Evolutionary conservation across 306 rosid species (phyloP), one percentile per base, ranked within the genome.

Genomic region (Trifolium repens): DNA sequence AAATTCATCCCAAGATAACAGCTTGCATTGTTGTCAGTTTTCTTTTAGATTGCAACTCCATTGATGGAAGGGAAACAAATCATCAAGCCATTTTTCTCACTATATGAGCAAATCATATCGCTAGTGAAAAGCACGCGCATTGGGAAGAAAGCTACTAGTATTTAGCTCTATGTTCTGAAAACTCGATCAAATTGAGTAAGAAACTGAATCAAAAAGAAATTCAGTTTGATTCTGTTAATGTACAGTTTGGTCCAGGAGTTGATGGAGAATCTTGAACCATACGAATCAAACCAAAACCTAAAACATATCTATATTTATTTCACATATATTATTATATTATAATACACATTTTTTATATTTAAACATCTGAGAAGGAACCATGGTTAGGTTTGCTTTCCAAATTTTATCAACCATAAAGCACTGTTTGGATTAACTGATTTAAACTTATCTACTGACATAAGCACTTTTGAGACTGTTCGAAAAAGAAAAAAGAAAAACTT

Each of bases 41-140:
- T 67, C 32, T 53, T 54, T 50, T 34, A 13, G 22, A 26, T 54
- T 24, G 57, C 67, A 73, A 59, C 49, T 67, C 37, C 6, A 76
- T 2, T 27, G 16, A 59, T 34, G 1, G 40, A 65, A 17, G 19
- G 19, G 19, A 17, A 17, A 17, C 19, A 17, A 17, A 17, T 17
- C 19, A 17, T 17, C 19, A 17, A 17, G 19, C 19, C 19, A 17
- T 17, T 17, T 17, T 17, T 17, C 19, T 17, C 19, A 43, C 26
- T 44, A 55, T 11, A 52, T 1, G 14, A 39, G 63, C 9, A 55
- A 79, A 66, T 37, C 53, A 55, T 39, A 78, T 11, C 26, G 44
- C 55, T 19, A 1, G 35, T 40, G 46, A 54, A 37, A 37, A 37
- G 40, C 53, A 14, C 4, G 8, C 4, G 7, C 53, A 47, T 47